phyloP scores from a whole-genome alignment of 305 asterid species.

The Rubia balearica region DNA sequence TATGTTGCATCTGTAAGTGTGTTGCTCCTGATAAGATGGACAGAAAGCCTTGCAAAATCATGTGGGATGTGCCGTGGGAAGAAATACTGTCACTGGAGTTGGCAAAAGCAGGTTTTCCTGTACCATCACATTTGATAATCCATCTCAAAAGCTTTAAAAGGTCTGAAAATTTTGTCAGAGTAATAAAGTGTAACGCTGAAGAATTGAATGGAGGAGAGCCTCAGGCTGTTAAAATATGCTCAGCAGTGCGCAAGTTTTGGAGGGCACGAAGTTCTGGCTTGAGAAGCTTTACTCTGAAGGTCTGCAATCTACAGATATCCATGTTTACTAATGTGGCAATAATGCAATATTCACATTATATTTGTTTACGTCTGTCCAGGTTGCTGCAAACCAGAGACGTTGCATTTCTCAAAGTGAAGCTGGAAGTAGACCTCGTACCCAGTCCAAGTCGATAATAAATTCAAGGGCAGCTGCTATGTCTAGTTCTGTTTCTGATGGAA shows the following conservation, averaged over 20 bases:
- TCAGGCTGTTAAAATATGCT: constrained; percentile 76
- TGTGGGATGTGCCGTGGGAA: constrained; percentile 98
- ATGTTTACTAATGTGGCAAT: background rate
- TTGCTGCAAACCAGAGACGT: constrained; percentile 48
- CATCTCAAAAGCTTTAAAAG: constrained; percentile 72
- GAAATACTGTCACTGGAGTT: constrained; percentile 78
- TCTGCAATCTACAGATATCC: constrained; percentile 14
- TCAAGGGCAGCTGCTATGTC: constrained; percentile 50
- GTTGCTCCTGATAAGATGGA: constrained; percentile 72
- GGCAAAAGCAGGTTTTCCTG: constrained; percentile 80
- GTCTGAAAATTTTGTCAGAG: constrained; percentile 85
- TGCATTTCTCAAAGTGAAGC: constrained; percentile 32
- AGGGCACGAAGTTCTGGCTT: constrained; percentile 44
- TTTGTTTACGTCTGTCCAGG: constrained; percentile 27
- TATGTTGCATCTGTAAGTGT: constrained; percentile 46
- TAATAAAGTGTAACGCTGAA: constrained; percentile 77
- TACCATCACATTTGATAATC: constrained; percentile 77
- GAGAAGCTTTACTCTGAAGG: constrained; percentile 40
- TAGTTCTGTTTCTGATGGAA: constrained; percentile 45
- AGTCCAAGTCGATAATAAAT: constrained; percentile 39
- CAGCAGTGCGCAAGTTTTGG: constrained; percentile 67
- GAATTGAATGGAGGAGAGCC: constrained; percentile 53
- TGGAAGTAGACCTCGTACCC: constrained; percentile 39
- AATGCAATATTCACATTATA: background rate
- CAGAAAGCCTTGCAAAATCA: constrained; percentile 85